Evolutionary conservation across 768 basidiomycete species (phyloP).

Genomic region (Russula virescens): DNA sequence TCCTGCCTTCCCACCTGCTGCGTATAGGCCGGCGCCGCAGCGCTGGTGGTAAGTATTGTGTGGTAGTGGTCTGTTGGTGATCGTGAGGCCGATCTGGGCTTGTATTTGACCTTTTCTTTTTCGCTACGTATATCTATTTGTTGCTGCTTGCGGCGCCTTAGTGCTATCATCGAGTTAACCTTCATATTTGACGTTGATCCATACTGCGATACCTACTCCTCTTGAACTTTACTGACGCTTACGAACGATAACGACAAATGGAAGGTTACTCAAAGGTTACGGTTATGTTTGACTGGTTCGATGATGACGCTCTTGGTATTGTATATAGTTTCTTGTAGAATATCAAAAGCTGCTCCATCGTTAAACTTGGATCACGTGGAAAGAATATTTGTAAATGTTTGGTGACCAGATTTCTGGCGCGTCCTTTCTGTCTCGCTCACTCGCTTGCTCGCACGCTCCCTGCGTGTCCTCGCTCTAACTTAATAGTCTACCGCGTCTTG

Average conservation of each 20-base stretch:
- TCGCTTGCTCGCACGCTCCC: too few relatives aligned
- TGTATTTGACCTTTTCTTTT: slow-evolving; percentile 21
- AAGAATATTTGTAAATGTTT: slow-evolving; percentile 15
- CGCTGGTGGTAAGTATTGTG: slow-evolving; percentile 22
- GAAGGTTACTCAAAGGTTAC: slow-evolving; percentile 18
- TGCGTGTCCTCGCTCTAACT: background rate
- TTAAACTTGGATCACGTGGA: background rate
- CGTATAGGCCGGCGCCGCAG: slow-evolving; percentile 26
- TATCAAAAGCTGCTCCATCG: background rate
- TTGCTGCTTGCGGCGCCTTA: slow-evolving; percentile 18
- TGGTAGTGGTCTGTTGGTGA: slow-evolving; percentile 10
- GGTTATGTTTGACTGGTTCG: background rate
- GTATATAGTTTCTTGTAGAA: background rate
- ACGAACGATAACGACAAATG: slow-evolving; percentile 24
- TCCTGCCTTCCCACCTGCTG: slow-evolving; percentile 39
- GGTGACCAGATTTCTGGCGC: slow-evolving; percentile 15
- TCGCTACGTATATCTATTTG: slow-evolving; percentile 21
- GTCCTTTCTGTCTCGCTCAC: background rate
- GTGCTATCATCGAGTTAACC: slow-evolving; percentile 13
- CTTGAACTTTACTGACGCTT: slow-evolving; percentile 8
- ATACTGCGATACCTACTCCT: slow-evolving; percentile 17
- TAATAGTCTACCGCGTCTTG: background rate
- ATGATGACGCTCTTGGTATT: background rate
- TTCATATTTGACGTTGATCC: slow-evolving; percentile 10
- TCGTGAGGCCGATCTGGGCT: slow-evolving; percentile 20